These are phyloP conservation scores for Brassica cretica DNA, from an alignment of 345 rosid species.

Conservation along the genomic window DNA sequence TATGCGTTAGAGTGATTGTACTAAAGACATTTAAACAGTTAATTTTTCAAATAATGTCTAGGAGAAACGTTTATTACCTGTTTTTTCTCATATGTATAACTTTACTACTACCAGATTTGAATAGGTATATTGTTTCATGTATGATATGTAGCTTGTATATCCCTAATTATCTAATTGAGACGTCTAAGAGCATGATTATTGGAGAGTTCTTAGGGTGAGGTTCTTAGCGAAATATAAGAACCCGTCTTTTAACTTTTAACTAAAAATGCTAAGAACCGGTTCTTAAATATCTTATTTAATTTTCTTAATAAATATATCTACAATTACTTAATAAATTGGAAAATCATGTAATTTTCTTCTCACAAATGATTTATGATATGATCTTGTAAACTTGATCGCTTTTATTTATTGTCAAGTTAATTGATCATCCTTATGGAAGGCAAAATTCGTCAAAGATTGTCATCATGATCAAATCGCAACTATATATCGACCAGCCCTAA, in stretches of 20 bases:
- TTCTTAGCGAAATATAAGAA: too few species aligned
- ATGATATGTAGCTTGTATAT: neutral
- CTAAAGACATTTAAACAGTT: too few species aligned
- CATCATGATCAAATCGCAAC: slow-evolving; percentile 34
- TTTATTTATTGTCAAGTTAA: neutral
- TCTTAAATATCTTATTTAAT: too few species aligned
- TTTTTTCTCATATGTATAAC: neutral
- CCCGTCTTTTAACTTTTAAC: too few species aligned
- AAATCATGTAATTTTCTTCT: neutral
- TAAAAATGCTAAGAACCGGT: too few species aligned
- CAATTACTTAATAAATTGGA: neutral
- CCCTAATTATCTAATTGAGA: neutral
- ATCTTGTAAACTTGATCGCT: neutral
- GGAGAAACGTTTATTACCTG: neutral
- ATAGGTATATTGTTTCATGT: neutral
- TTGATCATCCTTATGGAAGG: slow-evolving; percentile 18
- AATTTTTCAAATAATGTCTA: too few species aligned
- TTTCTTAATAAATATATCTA: too few species aligned
- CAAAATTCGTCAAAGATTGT: slow-evolving; percentile 30
- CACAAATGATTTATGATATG: neutral
- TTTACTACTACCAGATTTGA: neutral
- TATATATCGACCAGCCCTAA: slow-evolving; percentile 19
- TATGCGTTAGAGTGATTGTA: too few species aligned
- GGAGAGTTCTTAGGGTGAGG: too few species aligned
- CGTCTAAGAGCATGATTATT: neutral